Percentiles rank a stretch among this genome's conserved stretches.
Evolutionary conservation across 1,284 basidiomycete species (phyloP).

Genomic region (Cutaneotrichosporon sp.): DNA sequence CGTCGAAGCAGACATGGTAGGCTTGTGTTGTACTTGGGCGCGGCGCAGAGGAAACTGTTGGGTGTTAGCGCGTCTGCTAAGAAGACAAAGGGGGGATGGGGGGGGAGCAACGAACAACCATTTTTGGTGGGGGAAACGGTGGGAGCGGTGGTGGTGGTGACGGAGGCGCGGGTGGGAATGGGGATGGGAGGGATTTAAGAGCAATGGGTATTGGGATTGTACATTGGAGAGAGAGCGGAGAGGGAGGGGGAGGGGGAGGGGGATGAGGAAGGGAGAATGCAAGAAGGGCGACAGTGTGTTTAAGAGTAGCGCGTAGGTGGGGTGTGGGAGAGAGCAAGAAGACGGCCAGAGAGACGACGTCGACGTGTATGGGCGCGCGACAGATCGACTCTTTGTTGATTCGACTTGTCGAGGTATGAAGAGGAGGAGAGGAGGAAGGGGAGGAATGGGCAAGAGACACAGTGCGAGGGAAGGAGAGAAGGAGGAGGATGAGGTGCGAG

Average conservation of each 20-base stretch:
- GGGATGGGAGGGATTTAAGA: neutral
- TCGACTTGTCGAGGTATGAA: too few species aligned
- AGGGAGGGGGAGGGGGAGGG: neutral
- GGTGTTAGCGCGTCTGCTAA: neutral
- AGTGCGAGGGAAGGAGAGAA: neutral
- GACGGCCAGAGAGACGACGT: neutral
- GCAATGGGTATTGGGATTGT: neutral
- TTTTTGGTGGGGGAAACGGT: neutral
- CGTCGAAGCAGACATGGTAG: neutral
- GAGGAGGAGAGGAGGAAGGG: neutral
- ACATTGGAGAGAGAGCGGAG: conserved; percentile 4
- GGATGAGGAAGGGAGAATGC: neutral
- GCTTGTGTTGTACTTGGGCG: neutral
- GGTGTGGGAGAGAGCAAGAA: neutral
- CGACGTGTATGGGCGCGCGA: neutral
- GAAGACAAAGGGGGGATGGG: neutral
- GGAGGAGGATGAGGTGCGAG: too few species aligned
- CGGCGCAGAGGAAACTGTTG: conserved; percentile 6
- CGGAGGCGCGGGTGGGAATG: neutral
- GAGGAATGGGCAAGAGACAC: neutral
- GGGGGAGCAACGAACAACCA: conserved; percentile 6
- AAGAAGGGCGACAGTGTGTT: conserved; percentile 5
- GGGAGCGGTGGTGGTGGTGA: neutral
- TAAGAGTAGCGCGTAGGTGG: neutral
- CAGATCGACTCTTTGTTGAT: neutral